These are phyloP conservation scores for Cryphonectria parasitica DNA, from an alignment of 2,329 filamentous ascomycete genomes.

Conservation along the genomic window DNA sequence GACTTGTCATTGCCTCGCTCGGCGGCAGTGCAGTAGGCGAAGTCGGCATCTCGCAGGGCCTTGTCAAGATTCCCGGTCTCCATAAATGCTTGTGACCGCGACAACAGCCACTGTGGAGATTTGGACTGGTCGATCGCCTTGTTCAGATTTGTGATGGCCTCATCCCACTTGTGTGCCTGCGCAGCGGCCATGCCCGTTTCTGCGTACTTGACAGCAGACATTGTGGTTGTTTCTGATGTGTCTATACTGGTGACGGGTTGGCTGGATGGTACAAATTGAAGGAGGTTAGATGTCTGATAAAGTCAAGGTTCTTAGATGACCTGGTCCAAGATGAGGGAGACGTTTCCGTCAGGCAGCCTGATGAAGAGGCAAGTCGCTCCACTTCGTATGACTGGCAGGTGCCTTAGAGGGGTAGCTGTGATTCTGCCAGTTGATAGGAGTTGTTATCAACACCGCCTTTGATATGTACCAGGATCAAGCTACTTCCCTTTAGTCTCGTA, in stretches of 20 bases:
- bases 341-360: neutral
- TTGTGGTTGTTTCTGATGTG: slow-evolving; percentile 35
- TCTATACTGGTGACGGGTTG: neutral
- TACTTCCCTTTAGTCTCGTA: neutral
- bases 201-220: slow-evolving; percentile 57
- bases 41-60: slow-evolving; percentile 72
- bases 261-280: neutral
- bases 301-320: neutral
- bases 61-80: slow-evolving; percentile 62
- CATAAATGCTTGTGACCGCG: slow-evolving; percentile 79
- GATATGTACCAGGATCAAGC: neutral
- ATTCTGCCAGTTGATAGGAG: neutral
- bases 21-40: slow-evolving; percentile 63
- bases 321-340: neutral
- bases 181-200: slow-evolving; percentile 69
- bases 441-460: slow-evolving; percentile 1
- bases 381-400: neutral
- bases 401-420: neutral
- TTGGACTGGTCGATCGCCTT: slow-evolving; percentile 66
- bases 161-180: slow-evolving; percentile 63
- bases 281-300: neutral
- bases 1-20: slow-evolving; percentile 63
- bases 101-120: slow-evolving; percentile 79
- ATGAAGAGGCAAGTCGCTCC: neutral
- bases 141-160: slow-evolving; percentile 71